These are phyloP conservation scores for Penicillium taxi DNA, from an alignment of 495 filamentous ascomycete genomes.

Conservation along the genomic window DNA sequence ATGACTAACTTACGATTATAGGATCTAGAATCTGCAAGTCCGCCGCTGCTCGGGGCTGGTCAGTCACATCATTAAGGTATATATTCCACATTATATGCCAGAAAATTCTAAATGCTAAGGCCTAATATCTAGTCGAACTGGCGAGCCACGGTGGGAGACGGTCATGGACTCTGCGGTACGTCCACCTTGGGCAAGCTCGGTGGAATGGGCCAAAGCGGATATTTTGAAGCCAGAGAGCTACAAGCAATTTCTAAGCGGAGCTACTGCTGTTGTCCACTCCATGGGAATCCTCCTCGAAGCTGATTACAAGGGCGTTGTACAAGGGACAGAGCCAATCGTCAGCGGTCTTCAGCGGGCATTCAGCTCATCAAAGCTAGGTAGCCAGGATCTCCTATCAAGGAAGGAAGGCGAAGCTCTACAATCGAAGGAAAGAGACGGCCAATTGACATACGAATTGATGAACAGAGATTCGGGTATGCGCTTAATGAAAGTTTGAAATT, in stretches of 20 bases:
- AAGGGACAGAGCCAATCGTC: slow-evolving; percentile 68
- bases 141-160: slow-evolving; percentile 73
- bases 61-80: slow-evolving; percentile 82
- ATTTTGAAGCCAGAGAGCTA: slow-evolving; percentile 76
- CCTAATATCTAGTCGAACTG: slow-evolving; percentile 60
- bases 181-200: slow-evolving; percentile 71
- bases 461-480: slow-evolving; percentile 72
- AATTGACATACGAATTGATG: slow-evolving; percentile 96
- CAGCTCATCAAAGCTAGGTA: slow-evolving; percentile 52
- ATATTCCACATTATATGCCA: neutral
- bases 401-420: slow-evolving; percentile 49
- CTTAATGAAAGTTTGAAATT: neutral
- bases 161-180: slow-evolving; percentile 64
- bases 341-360: slow-evolving; percentile 72
- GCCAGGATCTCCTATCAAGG: slow-evolving; percentile 57
- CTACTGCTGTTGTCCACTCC: slow-evolving; percentile 80
- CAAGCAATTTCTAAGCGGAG: slow-evolving; percentile 57
- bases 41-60: slow-evolving; percentile 73
- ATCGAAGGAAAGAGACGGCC: slow-evolving; percentile 57
- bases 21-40: slow-evolving; percentile 88
- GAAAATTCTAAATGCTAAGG: slow-evolving; percentile 4
- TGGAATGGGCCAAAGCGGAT: slow-evolving; percentile 82
- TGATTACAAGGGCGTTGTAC: slow-evolving; percentile 90
- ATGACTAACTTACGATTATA: slow-evolving; percentile 14
- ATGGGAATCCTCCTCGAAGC: slow-evolving; percentile 97